Evolutionary conservation across 345 rosid genomes (phyloP).

Genomic region (Gossypium thurberi): DNA sequence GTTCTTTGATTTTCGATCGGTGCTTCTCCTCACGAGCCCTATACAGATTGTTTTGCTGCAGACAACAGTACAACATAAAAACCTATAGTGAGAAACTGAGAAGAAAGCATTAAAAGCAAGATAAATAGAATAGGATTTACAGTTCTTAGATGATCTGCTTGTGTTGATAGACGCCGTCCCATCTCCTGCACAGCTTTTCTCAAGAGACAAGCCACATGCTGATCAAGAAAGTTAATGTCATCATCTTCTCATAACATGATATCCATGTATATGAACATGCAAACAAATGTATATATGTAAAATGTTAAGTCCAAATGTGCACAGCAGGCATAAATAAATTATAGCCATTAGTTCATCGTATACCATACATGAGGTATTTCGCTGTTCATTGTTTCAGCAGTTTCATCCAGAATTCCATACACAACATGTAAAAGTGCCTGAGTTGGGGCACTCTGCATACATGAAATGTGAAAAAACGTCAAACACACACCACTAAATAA

Average conservation of each 20-base stretch:
- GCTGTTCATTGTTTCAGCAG: constrained; percentile 64
- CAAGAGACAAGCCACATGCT: constrained; percentile 80
- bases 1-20: constrained; percentile 73
- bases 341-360: background rate
- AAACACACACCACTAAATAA: background rate
- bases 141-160: constrained; percentile 87
- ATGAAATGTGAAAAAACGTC: constrained; percentile 19
- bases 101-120: background rate
- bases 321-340: background rate
- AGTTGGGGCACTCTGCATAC: constrained; percentile 84
- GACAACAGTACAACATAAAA: constrained; percentile 11
- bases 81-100: background rate
- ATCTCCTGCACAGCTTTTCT: constrained; percentile 94
- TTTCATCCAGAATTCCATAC: constrained; percentile 87
- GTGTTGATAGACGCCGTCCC: constrained; percentile 93
- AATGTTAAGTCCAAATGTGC: background rate
- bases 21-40: constrained; percentile 88
- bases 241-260: background rate
- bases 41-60: constrained; percentile 87
- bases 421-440: constrained; percentile 83
- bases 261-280: background rate
- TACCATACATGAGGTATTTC: constrained; percentile 83
- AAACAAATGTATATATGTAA: background rate
- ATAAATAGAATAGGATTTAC: constrained; percentile 30
- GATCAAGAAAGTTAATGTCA: constrained; percentile 26